Base-by-base conservation (phyloP, 2,329 filamentous ascomycete genomes). In the Pseudogymnoascus verrucosus region DNA sequence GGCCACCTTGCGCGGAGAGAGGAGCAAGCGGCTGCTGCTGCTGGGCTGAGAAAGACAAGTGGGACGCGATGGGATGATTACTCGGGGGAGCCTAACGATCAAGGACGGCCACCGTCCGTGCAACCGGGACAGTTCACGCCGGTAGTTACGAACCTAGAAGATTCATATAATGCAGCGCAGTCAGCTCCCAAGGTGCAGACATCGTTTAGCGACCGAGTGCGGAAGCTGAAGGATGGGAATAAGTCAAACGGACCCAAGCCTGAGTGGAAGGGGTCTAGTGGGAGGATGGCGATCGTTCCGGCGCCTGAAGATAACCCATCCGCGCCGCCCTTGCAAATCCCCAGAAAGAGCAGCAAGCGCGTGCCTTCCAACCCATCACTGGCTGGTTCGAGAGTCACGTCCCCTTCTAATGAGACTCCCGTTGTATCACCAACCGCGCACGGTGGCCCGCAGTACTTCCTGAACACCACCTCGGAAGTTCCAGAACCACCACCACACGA, bases 231-330 rank as follows among this genome's bases (percentile, higher is more conserved):
- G 63, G 77, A 78, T 65, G 59, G 59, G 1, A 67, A 65, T 62
- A 40, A 59, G 6, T 47, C 34, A 16, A 64, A 67, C n/a, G 63
- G 63, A 23, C 67, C 70, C 37, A 78, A 80, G 21, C 84, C 86
- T 4, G 80, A 86, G 64, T 92, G 89, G 89, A 87, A 86, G 69
- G 89, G 89, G 16, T 85, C 86, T 39, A 91, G 86, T 72, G 89
- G 89, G 28, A 84, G 89, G 67, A 81, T 81, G 44, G 78, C 83
- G 37, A 79, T 90, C 63, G 82, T 89, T 36, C 80, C 82, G 51
- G 86, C 88, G 3, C 81, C 90, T 39, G 81, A 79, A 70, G 87
- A 90, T 71, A 83, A 84, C 37, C 77, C 77, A 44, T 76, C 78
- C 64, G 82, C 81, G 12, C 76, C 81, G 64, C 83, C 85, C n/a